Evolutionary conservation across 306 rosid species (phyloP).

Genomic region (Delonix regia): DNA sequence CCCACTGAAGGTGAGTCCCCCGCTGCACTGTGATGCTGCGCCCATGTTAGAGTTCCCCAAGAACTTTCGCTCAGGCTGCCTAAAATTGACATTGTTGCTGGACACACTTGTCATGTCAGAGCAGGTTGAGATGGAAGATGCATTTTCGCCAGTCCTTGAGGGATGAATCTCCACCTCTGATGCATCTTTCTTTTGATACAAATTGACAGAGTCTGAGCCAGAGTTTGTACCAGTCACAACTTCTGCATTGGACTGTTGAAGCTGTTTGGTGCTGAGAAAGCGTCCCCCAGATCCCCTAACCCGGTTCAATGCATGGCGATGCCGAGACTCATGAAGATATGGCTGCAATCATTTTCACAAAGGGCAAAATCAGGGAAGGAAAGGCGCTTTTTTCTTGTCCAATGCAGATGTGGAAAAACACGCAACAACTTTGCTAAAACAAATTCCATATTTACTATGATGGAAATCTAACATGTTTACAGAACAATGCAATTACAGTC

Average conservation of each 20-base stretch:
- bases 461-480: neutral
- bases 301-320: conserved; percentile 81
- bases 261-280: conserved; percentile 73
- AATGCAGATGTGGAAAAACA: conserved; percentile 13
- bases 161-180: conserved; percentile 40
- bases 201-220: conserved; percentile 14
- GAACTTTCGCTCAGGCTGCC: conserved; percentile 56
- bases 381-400: neutral
- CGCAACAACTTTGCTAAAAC: neutral
- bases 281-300: conserved; percentile 94
- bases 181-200: conserved; percentile 41
- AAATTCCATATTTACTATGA: neutral
- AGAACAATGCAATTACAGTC: conserved; percentile 1
- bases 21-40: conserved; percentile 62
- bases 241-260: conserved; percentile 39
- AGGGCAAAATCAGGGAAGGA: neutral
- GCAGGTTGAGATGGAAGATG: conserved; percentile 45
- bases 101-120: conserved; percentile 56
- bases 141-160: conserved; percentile 43
- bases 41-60: conserved; percentile 42
- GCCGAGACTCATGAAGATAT: conserved; percentile 94
- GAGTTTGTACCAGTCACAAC: conserved; percentile 9
- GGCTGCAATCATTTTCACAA: conserved; percentile 62
- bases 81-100: conserved; percentile 34
- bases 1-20: conserved; percentile 50